Conservation (phyloP, 768 basidiomycete species). For the Lactarius trivialis region DNA sequence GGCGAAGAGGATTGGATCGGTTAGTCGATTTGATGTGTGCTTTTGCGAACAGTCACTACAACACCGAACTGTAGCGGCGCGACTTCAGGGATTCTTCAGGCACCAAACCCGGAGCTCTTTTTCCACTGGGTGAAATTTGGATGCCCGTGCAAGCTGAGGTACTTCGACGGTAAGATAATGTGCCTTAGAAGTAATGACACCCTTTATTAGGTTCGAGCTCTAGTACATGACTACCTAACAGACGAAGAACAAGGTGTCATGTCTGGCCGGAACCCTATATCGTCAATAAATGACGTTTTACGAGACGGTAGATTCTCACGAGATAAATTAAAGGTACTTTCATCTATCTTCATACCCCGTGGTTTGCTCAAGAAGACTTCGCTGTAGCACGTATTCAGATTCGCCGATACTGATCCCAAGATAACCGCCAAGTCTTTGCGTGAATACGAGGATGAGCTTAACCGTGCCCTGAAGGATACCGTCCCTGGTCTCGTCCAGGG, state of each 20-base stretch:
- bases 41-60: not conserved
- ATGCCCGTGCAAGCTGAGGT: slow-evolving; percentile 86
- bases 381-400: slow-evolving; percentile 76
- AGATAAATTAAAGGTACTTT: slow-evolving; percentile 68
- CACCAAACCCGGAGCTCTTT: slow-evolving; percentile 66
- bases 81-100: slow-evolving; percentile 87
- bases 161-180: slow-evolving; percentile 17
- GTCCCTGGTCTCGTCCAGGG: slow-evolving; percentile 90
- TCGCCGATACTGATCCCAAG: slow-evolving; percentile 84
- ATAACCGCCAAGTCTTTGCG: slow-evolving; percentile 59
- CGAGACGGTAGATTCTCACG: slow-evolving; percentile 73
- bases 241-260: slow-evolving; percentile 80
- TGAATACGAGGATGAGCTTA: slow-evolving; percentile 78
- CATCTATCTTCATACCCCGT: not conserved
- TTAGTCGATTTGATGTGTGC: slow-evolving; percentile 38
- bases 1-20: slow-evolving; percentile 82
- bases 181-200: slow-evolving; percentile 5
- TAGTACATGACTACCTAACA: slow-evolving; percentile 86
- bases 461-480: slow-evolving; percentile 75
- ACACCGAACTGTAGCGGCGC: slow-evolving; percentile 49
- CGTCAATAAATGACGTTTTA: slow-evolving; percentile 90
- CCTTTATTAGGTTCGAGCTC: slow-evolving; percentile 58
- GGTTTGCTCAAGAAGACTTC: not conserved
- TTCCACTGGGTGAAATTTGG: slow-evolving; percentile 86
- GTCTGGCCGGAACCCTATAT: slow-evolving; percentile 79